Percentiles rank a stretch among this genome's conserved stretches.
Evolutionary conservation across 2,329 filamentous ascomycete genomes (phyloP).

Genomic region (Pseudopyrenochaeta lycopersici): DNA sequence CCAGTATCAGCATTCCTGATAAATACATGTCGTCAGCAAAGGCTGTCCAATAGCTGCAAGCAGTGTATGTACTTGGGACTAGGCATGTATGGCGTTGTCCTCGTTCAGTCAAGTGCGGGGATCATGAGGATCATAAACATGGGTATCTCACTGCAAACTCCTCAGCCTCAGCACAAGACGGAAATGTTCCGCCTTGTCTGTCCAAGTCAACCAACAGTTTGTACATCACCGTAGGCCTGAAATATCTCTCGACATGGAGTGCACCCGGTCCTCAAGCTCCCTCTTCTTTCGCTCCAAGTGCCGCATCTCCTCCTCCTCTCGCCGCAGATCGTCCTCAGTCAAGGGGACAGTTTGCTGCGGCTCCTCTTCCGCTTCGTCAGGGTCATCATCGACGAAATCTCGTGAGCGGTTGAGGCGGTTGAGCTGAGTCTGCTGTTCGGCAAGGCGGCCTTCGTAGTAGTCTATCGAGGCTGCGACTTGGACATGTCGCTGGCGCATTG

Average conservation of each 20-base stretch:
- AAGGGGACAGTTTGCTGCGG: slow-evolving; percentile 56
- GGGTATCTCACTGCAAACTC: slow-evolving; percentile 1
- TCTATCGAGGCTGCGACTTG: slow-evolving; percentile 77
- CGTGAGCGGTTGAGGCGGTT: slow-evolving; percentile 73
- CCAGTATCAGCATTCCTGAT: background rate
- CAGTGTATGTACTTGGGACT: background rate
- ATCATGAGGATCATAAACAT: background rate
- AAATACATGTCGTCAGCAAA: background rate
- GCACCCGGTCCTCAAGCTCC: slow-evolving; percentile 69
- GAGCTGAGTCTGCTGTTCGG: slow-evolving; percentile 77
- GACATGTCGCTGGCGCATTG: slow-evolving; percentile 74
- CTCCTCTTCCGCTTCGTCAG: slow-evolving; percentile 54
- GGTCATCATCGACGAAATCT: slow-evolving; percentile 65
- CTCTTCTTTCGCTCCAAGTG: slow-evolving; percentile 71
- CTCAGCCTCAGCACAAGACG: background rate
- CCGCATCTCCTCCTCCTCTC: slow-evolving; percentile 74
- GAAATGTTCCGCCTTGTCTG: background rate
- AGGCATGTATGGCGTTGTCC: background rate
- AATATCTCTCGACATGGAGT: slow-evolving; percentile 73
- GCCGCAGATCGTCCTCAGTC: slow-evolving; percentile 73
- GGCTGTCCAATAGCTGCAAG: background rate
- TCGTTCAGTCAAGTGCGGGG: background rate
- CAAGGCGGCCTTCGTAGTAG: slow-evolving; percentile 82
- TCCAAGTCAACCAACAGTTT: background rate
- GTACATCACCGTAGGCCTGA: slow-evolving; percentile 60